Evolutionary conservation across 306 rosid species (phyloP), one percentile per base, ranked within the genome.

Genomic region (Trichosanthes truncata): DNA sequence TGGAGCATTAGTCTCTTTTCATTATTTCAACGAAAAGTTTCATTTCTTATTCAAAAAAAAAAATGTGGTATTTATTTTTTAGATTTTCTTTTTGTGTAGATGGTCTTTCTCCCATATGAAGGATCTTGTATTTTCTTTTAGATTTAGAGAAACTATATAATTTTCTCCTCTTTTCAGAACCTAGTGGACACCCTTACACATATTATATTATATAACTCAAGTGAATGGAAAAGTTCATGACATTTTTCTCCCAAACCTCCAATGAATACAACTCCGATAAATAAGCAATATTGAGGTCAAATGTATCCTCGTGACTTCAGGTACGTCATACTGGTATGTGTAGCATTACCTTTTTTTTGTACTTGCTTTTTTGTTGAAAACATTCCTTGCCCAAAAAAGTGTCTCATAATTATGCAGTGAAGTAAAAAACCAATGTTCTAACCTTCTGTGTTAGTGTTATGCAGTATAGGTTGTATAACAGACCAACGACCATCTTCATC

Each of bases 401-500:
- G 18, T n/a, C 52, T 68, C 18, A 12, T 4, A 21, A 68, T 26
- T 38, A 67, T 20, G 74, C 29, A 38, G 17, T 38, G 26, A 41
- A 41, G 75, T 4, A 49, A 36, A 67, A 66, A 48, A 59, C 33
- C 17, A 33, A 80, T 41, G 26, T 52, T n/a, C 86, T 18, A 51
- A 81, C 80, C 92, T 59, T 76, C 84, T 79, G 80, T 81, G 84
- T 85, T 88, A 78, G 80, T 79, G 82, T 83, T 87, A 77, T 86
- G 83, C 55, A 94, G 85, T 78, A 80, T 82, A 0, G 97, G 98
- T 48, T 88, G 88, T 80, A 88, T 86, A 17, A 94, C 90, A 12
- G 90, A 87, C 97, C 97, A 92, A 84, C 87, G 89, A 73, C 97
- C 95, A 83, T 91, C 89, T 80, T 89, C 84, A 69, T 62, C 81